A percentile compares a stretch with the other conserved stretches of the same genome.
Conservation (phyloP, 208 protist genomes). For the Wallacemonas sp. region DNA sequence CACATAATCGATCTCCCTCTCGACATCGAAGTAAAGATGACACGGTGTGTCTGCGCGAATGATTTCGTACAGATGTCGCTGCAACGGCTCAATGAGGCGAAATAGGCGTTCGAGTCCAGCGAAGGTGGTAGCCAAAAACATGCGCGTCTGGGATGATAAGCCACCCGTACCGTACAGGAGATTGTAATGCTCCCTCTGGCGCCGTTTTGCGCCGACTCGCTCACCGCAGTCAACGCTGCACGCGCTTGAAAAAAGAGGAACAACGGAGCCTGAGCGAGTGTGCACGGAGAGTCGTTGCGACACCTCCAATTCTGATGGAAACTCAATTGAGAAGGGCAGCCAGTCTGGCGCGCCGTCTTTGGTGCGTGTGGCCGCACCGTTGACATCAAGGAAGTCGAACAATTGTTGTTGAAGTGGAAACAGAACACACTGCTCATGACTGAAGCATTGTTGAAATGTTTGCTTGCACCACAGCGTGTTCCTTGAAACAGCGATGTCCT, state of each 20-base stretch:
- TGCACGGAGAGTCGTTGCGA: constrained; percentile 38
- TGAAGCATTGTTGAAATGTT: constrained; percentile 66
- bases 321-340: constrained; percentile 83
- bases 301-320: constrained; percentile 64
- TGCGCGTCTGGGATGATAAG: constrained; percentile 66
- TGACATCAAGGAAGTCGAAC: constrained; percentile 73
- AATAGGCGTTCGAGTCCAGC: constrained; percentile 33
- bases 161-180: constrained; percentile 61
- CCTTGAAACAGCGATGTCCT: not conserved
- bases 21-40: constrained; percentile 89
- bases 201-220: not conserved
- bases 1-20: constrained; percentile 50
- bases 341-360: constrained; percentile 21
- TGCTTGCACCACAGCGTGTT: constrained; percentile 78
- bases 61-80: constrained; percentile 87
- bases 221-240: not conserved
- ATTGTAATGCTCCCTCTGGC: constrained; percentile 40
- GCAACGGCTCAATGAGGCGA: constrained; percentile 31
- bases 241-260: constrained; percentile 9
- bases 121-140: constrained; percentile 71
- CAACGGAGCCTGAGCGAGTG: not conserved
- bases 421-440: constrained; percentile 36
- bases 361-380: not conserved
- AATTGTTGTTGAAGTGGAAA: constrained; percentile 77
- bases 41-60: constrained; percentile 69